phyloP scores from a whole-genome alignment of 805 yeast genomes.

The Kodamaea lidongshanica region DNA sequence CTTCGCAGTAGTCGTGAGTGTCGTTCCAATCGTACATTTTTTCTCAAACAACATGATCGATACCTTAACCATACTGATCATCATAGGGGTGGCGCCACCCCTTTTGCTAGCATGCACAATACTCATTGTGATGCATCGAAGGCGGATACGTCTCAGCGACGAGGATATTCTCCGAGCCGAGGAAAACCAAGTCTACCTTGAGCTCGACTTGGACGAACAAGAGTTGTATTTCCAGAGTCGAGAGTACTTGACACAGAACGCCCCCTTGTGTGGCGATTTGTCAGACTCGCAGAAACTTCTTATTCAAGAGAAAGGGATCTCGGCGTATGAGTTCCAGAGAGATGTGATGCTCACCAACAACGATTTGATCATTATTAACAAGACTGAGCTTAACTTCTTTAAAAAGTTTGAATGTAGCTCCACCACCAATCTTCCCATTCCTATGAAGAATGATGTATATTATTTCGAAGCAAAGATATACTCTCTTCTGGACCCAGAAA shows the following conservation, averaged over 20 bases:
- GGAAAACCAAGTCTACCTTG: conserved; percentile 50
- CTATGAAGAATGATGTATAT: conserved; percentile 74
- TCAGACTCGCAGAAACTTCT: conserved; percentile 53
- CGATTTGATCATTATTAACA: conserved; percentile 57
- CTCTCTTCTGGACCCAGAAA: conserved; percentile 54
- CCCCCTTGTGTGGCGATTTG: conserved; percentile 38
- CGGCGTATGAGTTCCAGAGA: conserved; percentile 82
- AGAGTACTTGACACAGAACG: conserved; percentile 35
- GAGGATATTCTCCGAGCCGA: conserved; percentile 56
- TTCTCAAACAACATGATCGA: too few relatives aligned
- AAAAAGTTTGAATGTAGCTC: conserved; percentile 59
- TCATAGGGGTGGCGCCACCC: too few relatives aligned
- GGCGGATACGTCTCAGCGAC: conserved; percentile 27
- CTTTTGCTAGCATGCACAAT: too few relatives aligned
- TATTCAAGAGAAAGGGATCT: conserved; percentile 82
- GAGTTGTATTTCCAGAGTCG: conserved; percentile 63
- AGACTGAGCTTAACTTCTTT: conserved; percentile 53
- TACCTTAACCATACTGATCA: too few relatives aligned
- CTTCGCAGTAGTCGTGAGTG: too few relatives aligned
- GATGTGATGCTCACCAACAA: conserved; percentile 49
- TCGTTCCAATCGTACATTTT: too few relatives aligned
- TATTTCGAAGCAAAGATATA: conserved; percentile 85
- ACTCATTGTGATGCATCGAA: conserved; percentile 1
- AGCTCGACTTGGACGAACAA: conserved; percentile 62
- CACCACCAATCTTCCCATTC: conserved; percentile 81